Base-by-base conservation (phyloP, 2,329 filamentous ascomycete genomes). In the Erysiphe pulchra region DNA sequence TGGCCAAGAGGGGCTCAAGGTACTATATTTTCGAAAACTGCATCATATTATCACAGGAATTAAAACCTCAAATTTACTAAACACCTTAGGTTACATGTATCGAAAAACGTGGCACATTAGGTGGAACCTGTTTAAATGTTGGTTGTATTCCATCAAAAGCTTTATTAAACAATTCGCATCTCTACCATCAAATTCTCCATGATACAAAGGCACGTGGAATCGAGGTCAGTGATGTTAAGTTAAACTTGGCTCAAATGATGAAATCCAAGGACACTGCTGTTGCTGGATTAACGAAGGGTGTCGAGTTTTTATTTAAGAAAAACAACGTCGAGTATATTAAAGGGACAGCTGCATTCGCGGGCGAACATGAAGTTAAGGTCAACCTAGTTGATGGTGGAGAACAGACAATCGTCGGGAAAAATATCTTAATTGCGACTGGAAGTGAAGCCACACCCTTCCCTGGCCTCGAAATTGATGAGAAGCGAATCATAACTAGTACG, bases 101-200 rank as follows among this genome's bases (percentile, higher is more conserved):
- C 67, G 90, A 98, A 69, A 98, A 98, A 74, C 84, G 90, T 61
- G 90, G 90, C 55, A 71, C 75, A 49, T 77, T 98, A 57, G 90
- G 90, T 59, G 90, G 90, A 62, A 98, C 90, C 59, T 98, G 90
- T 70, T 69, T 98, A 59, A 98, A 98, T 63, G 90, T 98, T 60
- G 90, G 90, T 67, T 98, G 90, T 68, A 98, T 98, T 61, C 90
- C 90, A 54, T 98, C 90, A 53, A 98, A 98, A 68, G 94, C 90
- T 51, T 83, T 98, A 55, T 82, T 98, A 63, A 98, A 95, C 77
- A 95, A 95, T 73, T 94, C 90, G 57, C 85, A 94, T 64, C 74
- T 95, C 50, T 95, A 95, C 71, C 87, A 95, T 70, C 80, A 86
- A 66, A 80, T 94, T 60, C 75, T 92, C 50, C 87, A 98, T 69